Conservation (phyloP, 192 early-diverging fungal species). For the Umbelopsis ramanniana region DNA sequence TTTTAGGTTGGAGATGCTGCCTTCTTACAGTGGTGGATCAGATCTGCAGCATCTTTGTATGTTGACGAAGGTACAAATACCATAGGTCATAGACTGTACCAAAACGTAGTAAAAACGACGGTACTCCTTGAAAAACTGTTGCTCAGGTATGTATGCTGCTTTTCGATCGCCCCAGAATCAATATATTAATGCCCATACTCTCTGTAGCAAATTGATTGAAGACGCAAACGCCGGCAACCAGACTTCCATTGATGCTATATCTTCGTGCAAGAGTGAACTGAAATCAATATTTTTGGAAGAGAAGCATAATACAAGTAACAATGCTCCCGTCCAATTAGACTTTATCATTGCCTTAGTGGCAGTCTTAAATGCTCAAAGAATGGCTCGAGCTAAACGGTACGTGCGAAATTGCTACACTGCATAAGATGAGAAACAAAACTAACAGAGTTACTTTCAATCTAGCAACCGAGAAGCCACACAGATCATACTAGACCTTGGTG, state of each 20-base stretch:
- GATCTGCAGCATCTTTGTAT: background rate
- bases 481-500: background rate
- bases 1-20: conserved; percentile 18
- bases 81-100: background rate
- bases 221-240: background rate
- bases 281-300: background rate
- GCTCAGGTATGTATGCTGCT: background rate
- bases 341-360: conserved; percentile 4
- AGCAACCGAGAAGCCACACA: background rate
- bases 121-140: background rate
- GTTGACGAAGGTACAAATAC: background rate
- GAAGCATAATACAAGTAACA: background rate
- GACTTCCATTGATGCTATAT: background rate
- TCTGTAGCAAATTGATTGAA: background rate
- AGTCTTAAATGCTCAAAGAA: background rate
- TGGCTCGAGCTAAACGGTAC: background rate
- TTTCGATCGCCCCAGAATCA: too few species aligned
- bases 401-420: background rate
- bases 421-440: background rate
- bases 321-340: background rate
- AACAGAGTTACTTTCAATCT: background rate
- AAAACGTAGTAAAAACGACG: background rate
- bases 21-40: conserved; percentile 30
- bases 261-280: background rate
- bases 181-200: background rate